Base-by-base conservation (phyloP, 164 flowering plant species). In the Santalum album region DNA sequence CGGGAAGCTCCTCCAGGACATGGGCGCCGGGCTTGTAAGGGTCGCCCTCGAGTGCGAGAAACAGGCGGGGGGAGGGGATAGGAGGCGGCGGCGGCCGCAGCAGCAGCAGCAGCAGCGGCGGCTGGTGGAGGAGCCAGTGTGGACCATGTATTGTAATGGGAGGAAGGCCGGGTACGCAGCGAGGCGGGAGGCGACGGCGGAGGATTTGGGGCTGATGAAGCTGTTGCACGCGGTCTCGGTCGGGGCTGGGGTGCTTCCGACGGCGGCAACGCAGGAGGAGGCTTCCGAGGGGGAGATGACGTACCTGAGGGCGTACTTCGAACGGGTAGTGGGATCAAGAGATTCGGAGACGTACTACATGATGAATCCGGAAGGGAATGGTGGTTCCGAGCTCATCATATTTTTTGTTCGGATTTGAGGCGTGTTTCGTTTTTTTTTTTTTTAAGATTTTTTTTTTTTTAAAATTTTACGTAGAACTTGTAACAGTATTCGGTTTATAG, bases 31-130 rank as follows among this genome's bases (percentile, higher is more conserved):
- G 4, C 68, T 81, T 12, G 83, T 82, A 12, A 65, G 96, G 65
- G 75, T 87, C 1, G 95, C 92, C 0, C 57, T 91, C 12, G 96
- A 91, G 56, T 79, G 84, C 45, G 95, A 88, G 48, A 87, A 80
- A 54, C 52, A 59, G 17, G 49, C 72, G 47, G 47, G 7, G 47
- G 47, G 47, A 6, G 5, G 7, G n/a, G n/a, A n/a, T n/a, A n/a
- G n/a, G n/a, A n/a, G n/a, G n/a, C 3, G 2, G 57, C 35, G 1
- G 69, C 56, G 52, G 69, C 56, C 36, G 1, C 70, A 65, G 69
- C n/a, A n/a, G n/a, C n/a, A n/a, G n/a, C 3, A 2, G 57, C 35
- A 0, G 69, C 56, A 50, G 69, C 56, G 32, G 1, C 70, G 64
- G 69, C 60, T 91, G 18, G 6, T 78, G 18, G 96, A 85, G 0